These are phyloP conservation scores for Chaetoceros muelleri DNA, from an alignment of 108 stramenopile genomes.

Conservation along the genomic window DNA sequence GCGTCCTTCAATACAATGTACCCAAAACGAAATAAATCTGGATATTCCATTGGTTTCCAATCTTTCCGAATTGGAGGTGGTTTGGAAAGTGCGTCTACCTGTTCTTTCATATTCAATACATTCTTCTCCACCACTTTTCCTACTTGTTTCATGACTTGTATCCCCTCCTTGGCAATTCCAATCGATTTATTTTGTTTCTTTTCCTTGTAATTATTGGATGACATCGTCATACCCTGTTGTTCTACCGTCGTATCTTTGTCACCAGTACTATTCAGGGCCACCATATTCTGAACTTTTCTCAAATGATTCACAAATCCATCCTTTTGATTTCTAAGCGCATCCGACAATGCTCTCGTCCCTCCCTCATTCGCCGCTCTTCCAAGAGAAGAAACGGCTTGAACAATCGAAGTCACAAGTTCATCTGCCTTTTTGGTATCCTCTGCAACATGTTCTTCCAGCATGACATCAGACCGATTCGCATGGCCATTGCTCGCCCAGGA, in stretches of 20 bases:
- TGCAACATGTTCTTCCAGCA: not conserved
- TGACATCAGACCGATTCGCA: not conserved
- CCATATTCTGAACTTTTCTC: slow-evolving; percentile 15
- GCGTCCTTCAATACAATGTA: slow-evolving; percentile 30
- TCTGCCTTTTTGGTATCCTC: slow-evolving; percentile 25
- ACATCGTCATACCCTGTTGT: not conserved
- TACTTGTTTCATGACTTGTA: slow-evolving; percentile 33
- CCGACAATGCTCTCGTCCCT: slow-evolving; percentile 9
- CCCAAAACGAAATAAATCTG: slow-evolving; percentile 29
- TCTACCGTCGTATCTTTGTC: not conserved
- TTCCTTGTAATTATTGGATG: not conserved
- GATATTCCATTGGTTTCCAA: slow-evolving; percentile 4
- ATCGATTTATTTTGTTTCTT: slow-evolving; percentile 14
- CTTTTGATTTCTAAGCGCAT: slow-evolving; percentile 26
- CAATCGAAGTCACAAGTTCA: slow-evolving; percentile 34
- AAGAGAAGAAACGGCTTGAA: slow-evolving; percentile 27
- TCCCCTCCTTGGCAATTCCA: slow-evolving; percentile 24
- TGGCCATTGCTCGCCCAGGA: not conserved
- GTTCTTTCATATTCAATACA: slow-evolving; percentile 12
- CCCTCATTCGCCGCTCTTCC: slow-evolving; percentile 35
- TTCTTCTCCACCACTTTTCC: slow-evolving; percentile 32
- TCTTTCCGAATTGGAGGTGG: slow-evolving; percentile 7
- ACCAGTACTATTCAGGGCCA: not conserved
- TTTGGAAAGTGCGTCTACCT: slow-evolving; percentile 14
- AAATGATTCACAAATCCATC: slow-evolving; percentile 20